Percentiles rank a stretch among this genome's conserved stretches.
phyloP scores from a whole-genome alignment of 805 yeast species.

The Candida coleopterorum region DNA sequence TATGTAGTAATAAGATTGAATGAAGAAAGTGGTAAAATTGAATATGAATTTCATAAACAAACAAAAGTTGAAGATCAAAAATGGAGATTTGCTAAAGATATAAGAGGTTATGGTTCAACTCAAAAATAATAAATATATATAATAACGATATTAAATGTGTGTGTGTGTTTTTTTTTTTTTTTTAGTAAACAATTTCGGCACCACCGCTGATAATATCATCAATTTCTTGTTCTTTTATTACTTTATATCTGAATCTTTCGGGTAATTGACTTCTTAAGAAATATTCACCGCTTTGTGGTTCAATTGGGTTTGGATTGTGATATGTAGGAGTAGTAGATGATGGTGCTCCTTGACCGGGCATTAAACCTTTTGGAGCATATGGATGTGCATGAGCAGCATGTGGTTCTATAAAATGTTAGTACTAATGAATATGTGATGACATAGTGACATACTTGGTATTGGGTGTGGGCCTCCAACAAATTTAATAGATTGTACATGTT shows the following conservation, averaged over 20 bases:
- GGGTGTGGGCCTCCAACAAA: slow-evolving; percentile 81
- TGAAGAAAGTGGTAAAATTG: slow-evolving; percentile 33
- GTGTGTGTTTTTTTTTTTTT: too few species aligned
- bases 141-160: neutral
- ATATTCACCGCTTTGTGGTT: slow-evolving; percentile 37
- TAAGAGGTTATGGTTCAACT: slow-evolving; percentile 86
- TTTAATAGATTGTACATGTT: slow-evolving; percentile 69
- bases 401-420: slow-evolving; percentile 8
- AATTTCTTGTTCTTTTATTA: slow-evolving; percentile 62
- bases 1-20: slow-evolving; percentile 60
- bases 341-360: slow-evolving; percentile 25
- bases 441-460: slow-evolving; percentile 38
- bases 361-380: slow-evolving; percentile 39
- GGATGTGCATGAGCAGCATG: slow-evolving; percentile 29
- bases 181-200: slow-evolving; percentile 53
- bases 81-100: slow-evolving; percentile 87
- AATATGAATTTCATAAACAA: slow-evolving; percentile 59
- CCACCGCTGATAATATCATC: slow-evolving; percentile 83
- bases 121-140: slow-evolving; percentile 25
- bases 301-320: slow-evolving; percentile 32
- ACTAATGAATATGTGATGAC: too few species aligned
- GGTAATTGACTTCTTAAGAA: slow-evolving; percentile 67
- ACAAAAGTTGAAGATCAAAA: slow-evolving; percentile 69
- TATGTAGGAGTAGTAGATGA: slow-evolving; percentile 1
- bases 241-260: slow-evolving; percentile 62